phyloP scores from a whole-genome alignment of 2,329 filamentous ascomycete genomes.

The Aspergillus sp. region DNA sequence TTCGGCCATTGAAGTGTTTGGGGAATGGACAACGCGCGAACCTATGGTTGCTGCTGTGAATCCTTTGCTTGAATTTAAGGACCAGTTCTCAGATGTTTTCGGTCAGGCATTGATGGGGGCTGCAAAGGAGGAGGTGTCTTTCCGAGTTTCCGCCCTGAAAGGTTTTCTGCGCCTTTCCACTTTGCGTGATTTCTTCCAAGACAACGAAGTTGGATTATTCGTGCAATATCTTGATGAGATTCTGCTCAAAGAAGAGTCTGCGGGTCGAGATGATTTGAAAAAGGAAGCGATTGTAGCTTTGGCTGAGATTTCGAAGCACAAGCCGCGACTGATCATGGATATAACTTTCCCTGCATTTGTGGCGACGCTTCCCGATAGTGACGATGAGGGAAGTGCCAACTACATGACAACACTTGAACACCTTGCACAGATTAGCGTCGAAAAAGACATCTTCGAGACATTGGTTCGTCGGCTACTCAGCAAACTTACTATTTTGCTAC shows the following conservation, averaged over 20 bases:
- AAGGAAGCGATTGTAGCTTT: constrained; percentile 55
- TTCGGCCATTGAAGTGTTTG: constrained; percentile 54
- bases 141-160: constrained; percentile 44
- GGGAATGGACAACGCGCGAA: constrained; percentile 49
- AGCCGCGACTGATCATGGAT: constrained; percentile 58
- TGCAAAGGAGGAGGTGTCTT: constrained; percentile 48
- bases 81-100: constrained; percentile 51
- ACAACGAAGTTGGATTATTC: constrained; percentile 49
- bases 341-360: constrained; percentile 64
- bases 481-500: constrained; percentile 55
- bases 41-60: constrained; percentile 34
- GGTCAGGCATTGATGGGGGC: constrained; percentile 51
- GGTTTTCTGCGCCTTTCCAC: constrained; percentile 44
- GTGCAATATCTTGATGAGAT: constrained; percentile 58
- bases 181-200: constrained; percentile 44
- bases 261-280: constrained; percentile 54
- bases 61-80: constrained; percentile 44
- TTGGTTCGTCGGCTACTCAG: constrained; percentile 59
- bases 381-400: constrained; percentile 39
- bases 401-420: constrained; percentile 59
- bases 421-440: constrained; percentile 59
- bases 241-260: constrained; percentile 54
- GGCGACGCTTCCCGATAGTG: constrained; percentile 57
- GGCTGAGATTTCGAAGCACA: constrained; percentile 57
- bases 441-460: constrained; percentile 60